Evolutionary conservation across 768 basidiomycete genomes (phyloP), one percentile per base, ranked within the genome.

Genomic region (Porphyrellus cyaneotinctus): DNA sequence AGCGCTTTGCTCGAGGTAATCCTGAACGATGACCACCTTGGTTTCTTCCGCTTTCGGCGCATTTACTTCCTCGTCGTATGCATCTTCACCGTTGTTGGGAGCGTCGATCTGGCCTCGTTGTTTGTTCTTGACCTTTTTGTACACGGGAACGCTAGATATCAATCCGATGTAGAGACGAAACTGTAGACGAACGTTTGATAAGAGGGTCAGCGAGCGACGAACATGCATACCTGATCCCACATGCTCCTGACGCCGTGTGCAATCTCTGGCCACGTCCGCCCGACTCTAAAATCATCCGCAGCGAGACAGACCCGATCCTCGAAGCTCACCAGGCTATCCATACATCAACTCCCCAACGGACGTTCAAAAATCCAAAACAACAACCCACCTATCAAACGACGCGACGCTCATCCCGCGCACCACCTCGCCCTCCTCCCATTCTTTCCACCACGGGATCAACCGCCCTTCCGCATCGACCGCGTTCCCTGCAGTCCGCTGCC

Each of bases 101-200:
- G 63, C 63, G 3, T 74, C 54, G 8, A 63, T 56, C 10, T 60
- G 54, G 3, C 62, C 63, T 31, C 30, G 58, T 6, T n/a, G 45
- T 22, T 20, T 56, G 32, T 31, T 55, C 31, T 63, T 64, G 54
- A 43, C 53, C 28, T 69, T 72, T 59, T 57, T 67, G 53, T 70
- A 72, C 11, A 65, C 37, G 10, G 67, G 67, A 41, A 67, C 54
- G 52, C 52, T 70, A 4, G 69, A 58, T 46, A 69, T 46, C 12
- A 69, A 54, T 36, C 67, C 67, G 17, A 69, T 60, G 45, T 69
- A 69, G 43, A 69, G 43, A 12, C 67, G 69, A 28, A 69, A 69
- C 69, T 69, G 56, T 10, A 43, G 46, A 50, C n/a, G 22, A 18
- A 28, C 2, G 33, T 58, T 26, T 30, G 23, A 43, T 30, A 43